phyloP scores from a whole-genome alignment of 2,329 filamentous ascomycete genomes.

The Clarireedia homoeocarpa region DNA sequence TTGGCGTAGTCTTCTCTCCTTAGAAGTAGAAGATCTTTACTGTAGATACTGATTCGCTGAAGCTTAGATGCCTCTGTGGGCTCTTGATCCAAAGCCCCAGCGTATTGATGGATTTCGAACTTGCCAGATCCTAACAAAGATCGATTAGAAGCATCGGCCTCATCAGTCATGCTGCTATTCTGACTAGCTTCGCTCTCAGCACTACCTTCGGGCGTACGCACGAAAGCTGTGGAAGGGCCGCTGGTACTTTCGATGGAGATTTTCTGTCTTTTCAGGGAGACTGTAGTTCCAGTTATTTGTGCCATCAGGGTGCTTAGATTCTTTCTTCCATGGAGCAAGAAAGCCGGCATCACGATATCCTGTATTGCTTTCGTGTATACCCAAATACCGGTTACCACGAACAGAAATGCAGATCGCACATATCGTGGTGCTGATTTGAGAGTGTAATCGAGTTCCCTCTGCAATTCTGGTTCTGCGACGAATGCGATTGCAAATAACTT shows the following conservation, averaged over 20 bases:
- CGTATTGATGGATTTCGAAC: slow-evolving; percentile 4
- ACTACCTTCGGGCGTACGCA: slow-evolving; percentile 14
- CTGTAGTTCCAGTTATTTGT: slow-evolving; percentile 5
- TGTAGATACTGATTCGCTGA: slow-evolving; percentile 38
- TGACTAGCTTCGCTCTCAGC: not conserved
- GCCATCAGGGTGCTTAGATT: slow-evolving; percentile 1
- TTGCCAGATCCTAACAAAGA: slow-evolving; percentile 1
- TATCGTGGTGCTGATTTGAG: not conserved
- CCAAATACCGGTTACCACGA: slow-evolving; percentile 24
- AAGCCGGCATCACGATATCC: slow-evolving; percentile 9
- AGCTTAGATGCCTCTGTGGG: slow-evolving; percentile 34
- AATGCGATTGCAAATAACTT: slow-evolving; percentile 37
- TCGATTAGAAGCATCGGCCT: not conserved
- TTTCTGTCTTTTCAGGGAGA: slow-evolving; percentile 23
- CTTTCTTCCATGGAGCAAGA: slow-evolving; percentile 28
- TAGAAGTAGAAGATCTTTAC: slow-evolving; percentile 36
- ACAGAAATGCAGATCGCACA: slow-evolving; percentile 30
- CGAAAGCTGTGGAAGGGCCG: slow-evolving; percentile 42
- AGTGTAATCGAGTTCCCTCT: slow-evolving; percentile 35
- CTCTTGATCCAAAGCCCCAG: slow-evolving; percentile 30
- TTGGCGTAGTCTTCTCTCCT: slow-evolving; percentile 18
- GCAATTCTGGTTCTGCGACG: slow-evolving; percentile 38
- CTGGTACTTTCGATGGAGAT: slow-evolving; percentile 40
- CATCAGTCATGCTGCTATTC: not conserved
- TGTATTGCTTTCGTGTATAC: slow-evolving; percentile 9